These are phyloP conservation scores for Apiospora rasikravindrae DNA, from an alignment of 2,329 filamentous ascomycete species.

Conservation along the genomic window DNA sequence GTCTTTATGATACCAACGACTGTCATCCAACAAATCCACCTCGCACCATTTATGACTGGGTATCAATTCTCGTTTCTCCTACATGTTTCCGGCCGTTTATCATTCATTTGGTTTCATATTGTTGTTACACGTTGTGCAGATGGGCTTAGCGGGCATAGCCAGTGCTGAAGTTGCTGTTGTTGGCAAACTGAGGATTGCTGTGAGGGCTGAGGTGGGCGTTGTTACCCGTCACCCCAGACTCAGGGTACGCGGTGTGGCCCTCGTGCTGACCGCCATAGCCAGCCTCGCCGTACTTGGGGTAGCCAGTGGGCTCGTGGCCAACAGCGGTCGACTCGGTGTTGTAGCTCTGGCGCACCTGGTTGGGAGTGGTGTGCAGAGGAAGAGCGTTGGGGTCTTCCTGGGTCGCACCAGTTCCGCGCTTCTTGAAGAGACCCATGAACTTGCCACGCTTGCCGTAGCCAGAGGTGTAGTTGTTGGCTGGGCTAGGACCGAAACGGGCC, in stretches of 20 bases:
- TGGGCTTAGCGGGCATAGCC: background rate
- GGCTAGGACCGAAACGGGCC: constrained; percentile 45
- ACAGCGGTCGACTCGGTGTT: constrained; percentile 42
- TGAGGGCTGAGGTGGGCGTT: background rate
- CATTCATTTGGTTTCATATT: background rate
- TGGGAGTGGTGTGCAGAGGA: constrained; percentile 41
- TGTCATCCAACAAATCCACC: background rate
- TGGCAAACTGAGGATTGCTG: background rate
- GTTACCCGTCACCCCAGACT: constrained; percentile 25
- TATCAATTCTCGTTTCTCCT: background rate
- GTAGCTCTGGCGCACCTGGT: constrained; percentile 43
- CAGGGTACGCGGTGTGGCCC: constrained; percentile 39
- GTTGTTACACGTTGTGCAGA: background rate
- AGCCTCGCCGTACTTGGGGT: constrained; percentile 38
- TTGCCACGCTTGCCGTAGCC: constrained; percentile 39
- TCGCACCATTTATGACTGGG: background rate
- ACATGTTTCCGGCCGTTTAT: background rate
- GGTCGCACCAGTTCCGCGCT: constrained; percentile 27
- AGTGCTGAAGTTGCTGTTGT: constrained; percentile 7
- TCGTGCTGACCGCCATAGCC: constrained; percentile 32
- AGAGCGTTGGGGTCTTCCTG: constrained; percentile 38
- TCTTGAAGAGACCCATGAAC: constrained; percentile 40
- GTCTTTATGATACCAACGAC: background rate
- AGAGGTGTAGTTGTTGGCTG: constrained; percentile 47
- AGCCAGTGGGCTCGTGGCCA: constrained; percentile 28